A percentile compares a stretch with the other conserved stretches of the same genome.
Evolutionary conservation across 2,329 filamentous ascomycete genomes (phyloP).

Genomic region (Cryphonectria japonica): DNA sequence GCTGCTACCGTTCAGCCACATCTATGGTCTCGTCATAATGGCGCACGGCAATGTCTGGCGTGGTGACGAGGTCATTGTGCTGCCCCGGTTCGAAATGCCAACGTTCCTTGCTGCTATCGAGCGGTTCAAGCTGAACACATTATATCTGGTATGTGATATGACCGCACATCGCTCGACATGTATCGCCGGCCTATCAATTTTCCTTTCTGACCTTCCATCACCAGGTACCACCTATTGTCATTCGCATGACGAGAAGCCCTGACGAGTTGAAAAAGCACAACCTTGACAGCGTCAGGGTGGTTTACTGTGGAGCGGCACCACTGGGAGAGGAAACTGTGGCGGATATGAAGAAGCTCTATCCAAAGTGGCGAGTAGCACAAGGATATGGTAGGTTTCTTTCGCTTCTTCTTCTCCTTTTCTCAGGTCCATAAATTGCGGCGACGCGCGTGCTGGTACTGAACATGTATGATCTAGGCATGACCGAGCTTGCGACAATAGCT

Average conservation of each 20-base stretch:
- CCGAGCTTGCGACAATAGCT: conserved; percentile 76
- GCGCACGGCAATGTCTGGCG: conserved; percentile 67
- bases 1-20: conserved; percentile 80
- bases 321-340: conserved; percentile 73
- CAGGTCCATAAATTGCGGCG: not conserved
- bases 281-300: conserved; percentile 64
- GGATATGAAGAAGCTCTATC: conserved; percentile 64
- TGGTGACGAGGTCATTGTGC: conserved; percentile 71
- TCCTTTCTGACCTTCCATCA: not conserved
- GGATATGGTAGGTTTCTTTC: conserved; percentile 64
- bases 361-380: conserved; percentile 66
- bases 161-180: not conserved
- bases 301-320: conserved; percentile 80
- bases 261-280: conserved; percentile 68
- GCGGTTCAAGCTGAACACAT: conserved; percentile 64
- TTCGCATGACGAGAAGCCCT: conserved; percentile 71
- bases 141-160: conserved; percentile 61
- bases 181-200: not conserved
- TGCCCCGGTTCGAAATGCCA: conserved; percentile 74
- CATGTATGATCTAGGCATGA: conserved; percentile 60
- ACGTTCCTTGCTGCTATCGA: conserved; percentile 66
- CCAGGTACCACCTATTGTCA: conserved; percentile 80
- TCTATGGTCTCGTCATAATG: conserved; percentile 75
- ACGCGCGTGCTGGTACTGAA: not conserved
- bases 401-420: not conserved